phyloP scores from a whole-genome alignment of 75 land plant species.

The Selaginella tamariscina region DNA sequence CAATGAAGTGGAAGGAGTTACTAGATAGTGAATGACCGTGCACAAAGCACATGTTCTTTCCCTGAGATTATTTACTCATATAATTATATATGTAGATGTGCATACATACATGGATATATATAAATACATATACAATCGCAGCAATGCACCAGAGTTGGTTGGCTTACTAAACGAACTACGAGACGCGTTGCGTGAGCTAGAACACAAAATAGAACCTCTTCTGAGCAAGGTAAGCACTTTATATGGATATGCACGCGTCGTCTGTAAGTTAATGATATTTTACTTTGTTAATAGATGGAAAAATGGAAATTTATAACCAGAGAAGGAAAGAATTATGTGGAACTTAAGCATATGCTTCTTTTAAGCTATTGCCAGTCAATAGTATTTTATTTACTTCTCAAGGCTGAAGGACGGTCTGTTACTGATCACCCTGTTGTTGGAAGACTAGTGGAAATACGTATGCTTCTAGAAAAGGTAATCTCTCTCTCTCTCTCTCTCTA shows the following conservation, averaged over 20 bases:
- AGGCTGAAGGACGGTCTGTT: constrained; percentile 69
- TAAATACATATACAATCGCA: too few relatives aligned
- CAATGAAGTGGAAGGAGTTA: too few relatives aligned
- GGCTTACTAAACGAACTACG: constrained; percentile 60
- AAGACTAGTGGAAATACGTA: constrained; percentile 68
- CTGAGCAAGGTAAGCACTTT: neutral
- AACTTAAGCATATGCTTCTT: constrained; percentile 70
- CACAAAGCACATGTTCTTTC: too few relatives aligned
- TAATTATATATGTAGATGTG: neutral
- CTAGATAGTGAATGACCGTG: too few relatives aligned
- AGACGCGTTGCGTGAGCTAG: constrained; percentile 37
- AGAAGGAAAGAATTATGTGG: constrained; percentile 81
- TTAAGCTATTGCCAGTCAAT: constrained; percentile 71
- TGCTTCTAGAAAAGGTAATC: constrained; percentile 90
- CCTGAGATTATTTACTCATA: neutral
- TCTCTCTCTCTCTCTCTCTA: too few relatives aligned
- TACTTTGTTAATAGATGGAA: constrained; percentile 41
- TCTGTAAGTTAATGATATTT: neutral
- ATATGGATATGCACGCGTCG: neutral
- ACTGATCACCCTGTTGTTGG: constrained; percentile 65
- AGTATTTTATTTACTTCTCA: constrained; percentile 71
- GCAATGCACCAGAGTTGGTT: constrained; percentile 90
- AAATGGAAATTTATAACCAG: constrained; percentile 40
- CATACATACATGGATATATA: too few relatives aligned
- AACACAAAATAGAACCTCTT: neutral